Conservation (phyloP, 2,329 filamentous ascomycete genomes). For the Aspergillus floridensis region DNA sequence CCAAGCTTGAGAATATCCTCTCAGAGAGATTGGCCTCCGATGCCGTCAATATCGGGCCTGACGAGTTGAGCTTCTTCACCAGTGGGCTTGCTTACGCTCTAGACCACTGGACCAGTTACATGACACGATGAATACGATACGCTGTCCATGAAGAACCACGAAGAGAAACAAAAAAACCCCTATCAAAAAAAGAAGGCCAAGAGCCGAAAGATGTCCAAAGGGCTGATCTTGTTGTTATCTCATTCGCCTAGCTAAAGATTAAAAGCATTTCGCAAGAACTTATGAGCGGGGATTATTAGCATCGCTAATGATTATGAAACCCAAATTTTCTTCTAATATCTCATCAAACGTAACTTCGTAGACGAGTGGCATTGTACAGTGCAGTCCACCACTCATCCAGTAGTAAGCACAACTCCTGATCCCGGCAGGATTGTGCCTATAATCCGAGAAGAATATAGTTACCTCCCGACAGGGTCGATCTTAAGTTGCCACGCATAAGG, state of each 20-base stretch:
- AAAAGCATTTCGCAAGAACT: background rate
- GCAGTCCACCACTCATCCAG: too few relatives aligned
- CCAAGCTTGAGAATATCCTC: conserved; percentile 36
- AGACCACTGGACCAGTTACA: conserved; percentile 16
- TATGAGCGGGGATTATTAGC: background rate
- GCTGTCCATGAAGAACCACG: background rate
- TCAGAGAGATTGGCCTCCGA: conserved; percentile 33
- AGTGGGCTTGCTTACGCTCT: conserved; percentile 38
- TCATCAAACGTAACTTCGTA: background rate
- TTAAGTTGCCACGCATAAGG: background rate
- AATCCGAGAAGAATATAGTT: background rate
- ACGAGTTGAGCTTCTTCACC: conserved; percentile 42
- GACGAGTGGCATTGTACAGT: background rate
- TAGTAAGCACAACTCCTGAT: background rate
- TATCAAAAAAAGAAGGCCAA: background rate
- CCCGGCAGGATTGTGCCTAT: background rate
- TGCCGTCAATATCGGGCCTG: conserved; percentile 31
- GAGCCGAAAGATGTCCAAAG: background rate
- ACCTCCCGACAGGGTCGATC: background rate
- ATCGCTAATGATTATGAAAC: background rate
- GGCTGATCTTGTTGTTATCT: background rate
- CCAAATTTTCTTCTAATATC: background rate
- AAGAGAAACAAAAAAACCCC: background rate
- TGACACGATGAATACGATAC: background rate
- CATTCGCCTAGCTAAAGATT: background rate